These are phyloP conservation scores for Tricholomella constricta DNA, from an alignment of 768 basidiomycete genomes.

Conservation along the genomic window DNA sequence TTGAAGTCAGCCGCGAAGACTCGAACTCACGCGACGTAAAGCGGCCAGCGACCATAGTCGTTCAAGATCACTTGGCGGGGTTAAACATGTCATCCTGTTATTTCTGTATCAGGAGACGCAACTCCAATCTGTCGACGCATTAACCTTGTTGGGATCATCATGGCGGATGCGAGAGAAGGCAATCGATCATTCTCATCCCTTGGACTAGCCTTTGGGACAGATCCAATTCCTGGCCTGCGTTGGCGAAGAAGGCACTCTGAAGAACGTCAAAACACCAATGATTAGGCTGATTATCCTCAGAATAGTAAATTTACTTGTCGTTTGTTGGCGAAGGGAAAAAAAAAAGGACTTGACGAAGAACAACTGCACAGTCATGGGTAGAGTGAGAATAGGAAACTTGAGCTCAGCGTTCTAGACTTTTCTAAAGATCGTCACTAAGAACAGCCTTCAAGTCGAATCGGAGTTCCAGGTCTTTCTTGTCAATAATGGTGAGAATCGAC, in stretches of 20 bases:
- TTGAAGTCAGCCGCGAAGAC: too few relatives aligned
- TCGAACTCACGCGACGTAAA: conserved; percentile 58
- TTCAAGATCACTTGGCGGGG: conserved; percentile 55
- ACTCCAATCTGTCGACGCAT: not conserved
- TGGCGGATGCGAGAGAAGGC: conserved; percentile 61
- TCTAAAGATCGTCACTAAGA: conserved; percentile 31
- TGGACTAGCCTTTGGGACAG: conserved; percentile 65
- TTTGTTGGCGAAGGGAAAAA: not conserved
- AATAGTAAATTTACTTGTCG: not conserved
- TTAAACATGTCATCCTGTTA: conserved; percentile 68
- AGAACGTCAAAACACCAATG: conserved; percentile 56
- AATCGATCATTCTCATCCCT: conserved; percentile 62
- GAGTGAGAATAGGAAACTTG: conserved; percentile 28
- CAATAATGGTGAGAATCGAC: conserved; percentile 5
- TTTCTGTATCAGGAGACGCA: not conserved
- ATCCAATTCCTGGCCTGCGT: conserved; percentile 62
- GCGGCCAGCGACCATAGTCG: conserved; percentile 69
- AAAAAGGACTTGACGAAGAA: conserved; percentile 52
- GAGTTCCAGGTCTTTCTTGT: not conserved
- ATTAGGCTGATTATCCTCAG: conserved; percentile 44
- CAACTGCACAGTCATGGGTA: conserved; percentile 26
- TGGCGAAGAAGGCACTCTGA: conserved; percentile 61
- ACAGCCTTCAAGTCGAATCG: conserved; percentile 19
- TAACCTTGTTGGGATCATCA: conserved; percentile 62
- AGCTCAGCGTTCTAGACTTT: conserved; percentile 40